These are phyloP conservation scores for Samsoniella hepiali DNA, from an alignment of 2,329 filamentous ascomycete genomes.

Conservation along the genomic window DNA sequence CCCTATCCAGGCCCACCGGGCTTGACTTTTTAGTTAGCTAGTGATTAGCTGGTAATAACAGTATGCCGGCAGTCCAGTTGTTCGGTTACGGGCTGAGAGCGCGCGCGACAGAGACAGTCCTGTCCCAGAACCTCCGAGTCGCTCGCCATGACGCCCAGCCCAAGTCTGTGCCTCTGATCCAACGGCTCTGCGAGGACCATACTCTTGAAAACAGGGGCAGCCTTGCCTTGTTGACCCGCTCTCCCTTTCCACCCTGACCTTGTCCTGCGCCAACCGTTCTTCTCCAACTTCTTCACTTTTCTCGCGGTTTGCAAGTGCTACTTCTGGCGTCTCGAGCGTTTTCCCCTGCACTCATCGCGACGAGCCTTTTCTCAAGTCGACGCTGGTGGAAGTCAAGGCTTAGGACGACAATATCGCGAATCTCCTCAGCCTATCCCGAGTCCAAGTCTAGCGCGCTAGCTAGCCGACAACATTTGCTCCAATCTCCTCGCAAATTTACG, in stretches of 20 bases:
- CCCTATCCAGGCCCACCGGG: slow-evolving; percentile 10
- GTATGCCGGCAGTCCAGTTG: not conserved
- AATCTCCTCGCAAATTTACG: not conserved
- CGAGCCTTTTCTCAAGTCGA: not conserved
- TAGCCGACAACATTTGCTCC: not conserved
- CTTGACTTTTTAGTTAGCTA: not conserved
- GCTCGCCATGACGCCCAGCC: not conserved
- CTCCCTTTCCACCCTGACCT: slow-evolving; percentile 17
- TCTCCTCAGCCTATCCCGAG: not conserved
- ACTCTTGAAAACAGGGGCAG: slow-evolving; percentile 16
- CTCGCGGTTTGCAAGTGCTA: slow-evolving; percentile 9
- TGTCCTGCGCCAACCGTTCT: slow-evolving; percentile 12
- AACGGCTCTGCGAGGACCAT: slow-evolving; percentile 12
- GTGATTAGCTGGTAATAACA: not conserved
- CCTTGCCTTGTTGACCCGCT: slow-evolving; percentile 15
- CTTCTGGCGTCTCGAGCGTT: not conserved
- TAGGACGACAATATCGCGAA: not conserved
- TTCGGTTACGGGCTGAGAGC: slow-evolving; percentile 10
- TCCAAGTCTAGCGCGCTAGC: not conserved
- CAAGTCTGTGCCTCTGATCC: not conserved
- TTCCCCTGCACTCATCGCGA: not conserved
- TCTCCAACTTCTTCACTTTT: slow-evolving; percentile 12
- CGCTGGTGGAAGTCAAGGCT: not conserved
- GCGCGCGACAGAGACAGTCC: not conserved
- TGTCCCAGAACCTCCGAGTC: not conserved